A percentile compares a stretch with the other conserved stretches of the same genome.
These are phyloP conservation scores for Trapa incisa DNA, from an alignment of 345 rosid genomes.

Conservation along the genomic window DNA sequence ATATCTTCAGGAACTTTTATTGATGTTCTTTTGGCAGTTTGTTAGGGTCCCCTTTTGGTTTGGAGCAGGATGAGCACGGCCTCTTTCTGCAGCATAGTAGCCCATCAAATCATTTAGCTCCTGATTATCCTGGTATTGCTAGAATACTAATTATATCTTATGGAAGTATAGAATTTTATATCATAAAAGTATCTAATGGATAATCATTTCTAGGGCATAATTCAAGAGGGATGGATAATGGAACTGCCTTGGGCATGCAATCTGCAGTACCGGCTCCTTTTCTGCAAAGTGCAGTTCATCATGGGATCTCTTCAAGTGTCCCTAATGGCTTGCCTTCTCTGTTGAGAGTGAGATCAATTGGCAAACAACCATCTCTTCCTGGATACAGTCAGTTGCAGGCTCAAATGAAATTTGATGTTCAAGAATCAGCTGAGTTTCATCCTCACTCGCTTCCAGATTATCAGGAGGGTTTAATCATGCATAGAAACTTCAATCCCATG, in stretches of 20 bases:
- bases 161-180: background rate
- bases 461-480: conserved; percentile 25
- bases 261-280: conserved; percentile 17
- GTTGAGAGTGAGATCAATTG: conserved; percentile 24
- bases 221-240: conserved; percentile 17
- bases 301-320: conserved; percentile 34
- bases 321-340: conserved; percentile 32
- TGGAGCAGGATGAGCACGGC: conserved; percentile 21
- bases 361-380: conserved; percentile 16
- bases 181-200: conserved; percentile 9
- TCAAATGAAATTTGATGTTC: conserved; percentile 21
- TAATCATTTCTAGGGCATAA: conserved; percentile 17
- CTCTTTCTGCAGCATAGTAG: conserved; percentile 20
- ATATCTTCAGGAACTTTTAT: background rate
- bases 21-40: conserved; percentile 19
- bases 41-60: conserved; percentile 16
- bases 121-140: conserved; percentile 29
- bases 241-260: conserved; percentile 19
- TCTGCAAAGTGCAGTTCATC: conserved; percentile 21
- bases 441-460: conserved; percentile 43
- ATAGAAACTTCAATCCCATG: conserved; percentile 19
- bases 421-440: conserved; percentile 21
- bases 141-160: conserved; percentile 1
- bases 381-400: conserved; percentile 20
- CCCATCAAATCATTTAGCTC: conserved; percentile 18